Percentiles rank a stretch among this genome's conserved stretches.
phyloP scores from a whole-genome alignment of 306 rosid species.

The Herpetospermum pedunculosum region DNA sequence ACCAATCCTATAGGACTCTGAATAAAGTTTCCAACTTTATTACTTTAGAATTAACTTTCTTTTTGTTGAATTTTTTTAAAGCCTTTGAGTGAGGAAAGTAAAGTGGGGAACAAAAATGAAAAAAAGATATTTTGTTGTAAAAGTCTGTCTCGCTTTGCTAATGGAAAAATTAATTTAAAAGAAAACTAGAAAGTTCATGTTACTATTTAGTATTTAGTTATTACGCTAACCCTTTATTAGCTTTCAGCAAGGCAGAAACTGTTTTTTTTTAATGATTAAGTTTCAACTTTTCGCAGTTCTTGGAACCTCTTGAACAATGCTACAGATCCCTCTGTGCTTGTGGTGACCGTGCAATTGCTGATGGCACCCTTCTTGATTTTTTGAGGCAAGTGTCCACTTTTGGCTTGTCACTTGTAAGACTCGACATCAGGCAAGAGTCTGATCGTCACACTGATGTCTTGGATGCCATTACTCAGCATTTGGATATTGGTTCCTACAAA shows the following conservation, averaged over 20 bases:
- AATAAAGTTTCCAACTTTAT: neutral
- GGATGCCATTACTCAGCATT: conserved; percentile 80
- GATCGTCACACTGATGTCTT: conserved; percentile 90
- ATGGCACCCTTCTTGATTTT: conserved; percentile 94
- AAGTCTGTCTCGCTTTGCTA: neutral
- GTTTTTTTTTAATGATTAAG: neutral
- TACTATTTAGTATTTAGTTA: neutral
- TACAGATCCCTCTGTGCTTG: conserved; percentile 84
- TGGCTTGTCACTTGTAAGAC: conserved; percentile 85
- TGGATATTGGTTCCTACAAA: conserved; percentile 79
- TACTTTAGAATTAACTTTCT: neutral
- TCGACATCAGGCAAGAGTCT: conserved; percentile 91
- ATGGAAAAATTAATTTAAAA: neutral
- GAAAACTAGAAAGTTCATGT: neutral
- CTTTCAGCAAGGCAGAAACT: neutral
- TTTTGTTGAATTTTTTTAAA: neutral
- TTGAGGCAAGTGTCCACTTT: conserved; percentile 97
- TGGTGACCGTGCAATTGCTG: conserved; percentile 87
- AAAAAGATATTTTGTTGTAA: neutral
- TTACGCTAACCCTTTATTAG: neutral
- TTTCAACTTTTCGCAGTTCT: conserved; percentile 42
- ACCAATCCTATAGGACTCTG: neutral
- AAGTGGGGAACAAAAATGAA: neutral
- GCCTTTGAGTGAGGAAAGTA: neutral
- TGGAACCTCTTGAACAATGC: conserved; percentile 91